Conservation (phyloP, 83 land plant genomes). For the Thuja plicata region DNA sequence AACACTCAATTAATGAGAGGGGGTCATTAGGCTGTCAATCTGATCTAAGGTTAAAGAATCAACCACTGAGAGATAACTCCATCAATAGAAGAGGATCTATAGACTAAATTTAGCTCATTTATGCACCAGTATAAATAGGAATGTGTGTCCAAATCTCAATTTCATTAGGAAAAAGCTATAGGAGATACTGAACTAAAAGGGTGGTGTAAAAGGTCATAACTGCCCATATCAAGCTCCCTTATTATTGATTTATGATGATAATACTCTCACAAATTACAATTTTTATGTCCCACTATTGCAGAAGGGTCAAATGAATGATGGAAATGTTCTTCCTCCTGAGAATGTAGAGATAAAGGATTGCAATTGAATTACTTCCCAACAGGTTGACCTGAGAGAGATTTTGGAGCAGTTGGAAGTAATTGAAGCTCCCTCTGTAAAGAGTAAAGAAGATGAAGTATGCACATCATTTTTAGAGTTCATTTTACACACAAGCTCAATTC, state of each 20-base stretch:
- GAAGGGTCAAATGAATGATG: not conserved
- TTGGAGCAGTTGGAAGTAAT: constrained; percentile 6
- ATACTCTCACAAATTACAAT: not conserved
- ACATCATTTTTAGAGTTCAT: not conserved
- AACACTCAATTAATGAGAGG: no score
- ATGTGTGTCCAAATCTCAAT: not conserved
- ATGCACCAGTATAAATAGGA: not conserved
- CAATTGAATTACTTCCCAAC: not conserved
- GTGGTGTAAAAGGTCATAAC: not conserved
- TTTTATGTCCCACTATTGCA: not conserved
- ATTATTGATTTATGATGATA: not conserved
- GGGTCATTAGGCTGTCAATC: no score
- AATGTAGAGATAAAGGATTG: not conserved
- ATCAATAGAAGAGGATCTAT: not conserved
- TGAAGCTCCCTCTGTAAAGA: not conserved
- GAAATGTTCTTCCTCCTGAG: not conserved
- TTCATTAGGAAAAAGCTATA: not conserved
- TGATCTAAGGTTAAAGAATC: not conserved
- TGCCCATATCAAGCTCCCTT: not conserved
- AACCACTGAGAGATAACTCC: no score
- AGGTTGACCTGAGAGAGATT: constrained; percentile 10
- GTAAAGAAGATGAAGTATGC: not conserved
- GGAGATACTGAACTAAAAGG: not conserved
- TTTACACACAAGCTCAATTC: not conserved
- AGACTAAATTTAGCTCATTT: not conserved